A percentile compares a stretch with the other conserved stretches of the same genome.
phyloP scores from a whole-genome alignment of 2,329 filamentous ascomycete genomes.

The Aspergillus jensenii region DNA sequence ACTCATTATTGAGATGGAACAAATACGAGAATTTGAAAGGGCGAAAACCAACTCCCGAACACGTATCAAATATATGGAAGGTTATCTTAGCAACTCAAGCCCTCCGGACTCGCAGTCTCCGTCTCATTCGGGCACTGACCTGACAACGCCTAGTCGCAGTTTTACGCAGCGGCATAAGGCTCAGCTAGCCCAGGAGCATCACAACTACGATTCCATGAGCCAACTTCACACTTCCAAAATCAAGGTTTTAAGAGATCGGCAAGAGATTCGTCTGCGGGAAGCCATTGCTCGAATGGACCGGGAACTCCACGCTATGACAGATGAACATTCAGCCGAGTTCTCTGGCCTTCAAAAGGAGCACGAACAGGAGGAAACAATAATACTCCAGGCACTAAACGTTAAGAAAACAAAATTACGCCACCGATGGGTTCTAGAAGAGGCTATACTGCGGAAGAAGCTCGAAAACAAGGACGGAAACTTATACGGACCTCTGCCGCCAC shows the following conservation, averaged over 20 bases:
- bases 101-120: constrained; percentile 30
- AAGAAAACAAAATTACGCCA: constrained; percentile 36
- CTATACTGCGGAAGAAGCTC: constrained; percentile 40
- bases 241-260: constrained; percentile 48
- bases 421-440: constrained; percentile 45
- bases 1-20: constrained; percentile 45
- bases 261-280: constrained; percentile 43
- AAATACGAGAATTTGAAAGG: constrained; percentile 45
- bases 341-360: constrained; percentile 36
- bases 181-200: constrained; percentile 46
- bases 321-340: constrained; percentile 32
- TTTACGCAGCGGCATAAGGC: constrained; percentile 44
- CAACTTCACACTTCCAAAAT: constrained; percentile 45
- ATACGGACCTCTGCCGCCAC: constrained; percentile 40
- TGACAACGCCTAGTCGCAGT: constrained; percentile 29
- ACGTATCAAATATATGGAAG: constrained; percentile 50
- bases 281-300: constrained; percentile 39
- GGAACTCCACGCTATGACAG: constrained; percentile 37
- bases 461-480: constrained; percentile 35
- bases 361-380: constrained; percentile 31
- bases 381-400: constrained; percentile 31
- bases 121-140: constrained; percentile 21
- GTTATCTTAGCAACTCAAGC: constrained; percentile 44
- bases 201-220: constrained; percentile 44
- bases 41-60: constrained; percentile 44